These are phyloP conservation scores for Phialemonium atrogriseum DNA, from an alignment of 2,329 filamentous ascomycete genomes.

Conservation along the genomic window DNA sequence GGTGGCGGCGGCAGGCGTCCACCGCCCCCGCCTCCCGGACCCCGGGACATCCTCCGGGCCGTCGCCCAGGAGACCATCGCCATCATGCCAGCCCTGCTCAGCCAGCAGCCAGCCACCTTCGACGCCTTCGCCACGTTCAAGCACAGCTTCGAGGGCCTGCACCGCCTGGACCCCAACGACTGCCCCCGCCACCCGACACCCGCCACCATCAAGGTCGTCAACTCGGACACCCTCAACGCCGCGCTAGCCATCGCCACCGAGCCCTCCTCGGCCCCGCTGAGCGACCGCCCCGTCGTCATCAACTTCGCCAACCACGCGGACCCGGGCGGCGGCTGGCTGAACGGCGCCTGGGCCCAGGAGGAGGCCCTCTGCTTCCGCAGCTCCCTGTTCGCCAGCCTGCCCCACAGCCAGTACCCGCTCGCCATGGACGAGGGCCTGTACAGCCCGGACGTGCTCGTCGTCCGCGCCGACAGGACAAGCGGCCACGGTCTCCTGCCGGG, in stretches of 20 bases:
- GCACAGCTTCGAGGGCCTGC: no score
- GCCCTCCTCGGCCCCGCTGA: no score
- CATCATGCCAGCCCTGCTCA: no score
- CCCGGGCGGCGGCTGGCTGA: slow-evolving; percentile 57
- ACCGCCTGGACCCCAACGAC: slow-evolving; percentile 27
- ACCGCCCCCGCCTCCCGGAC: no score
- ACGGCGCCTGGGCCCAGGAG: slow-evolving; percentile 57
- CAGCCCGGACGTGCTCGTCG: slow-evolving; percentile 50
- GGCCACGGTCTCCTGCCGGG: slow-evolving; percentile 35
- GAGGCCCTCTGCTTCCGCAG: slow-evolving; percentile 60
- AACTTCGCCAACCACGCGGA: slow-evolving; percentile 54
- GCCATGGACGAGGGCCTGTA: slow-evolving; percentile 37
- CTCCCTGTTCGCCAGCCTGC: slow-evolving; percentile 42
- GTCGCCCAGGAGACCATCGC: no score
- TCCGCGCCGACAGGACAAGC: slow-evolving; percentile 39
- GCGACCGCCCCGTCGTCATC: slow-evolving; percentile 35
- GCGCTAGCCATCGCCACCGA: slow-evolving; percentile 31
- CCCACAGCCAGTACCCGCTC: no score
- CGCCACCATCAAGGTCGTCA: slow-evolving; percentile 37
- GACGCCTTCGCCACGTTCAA: no score
- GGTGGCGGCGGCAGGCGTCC: no score
- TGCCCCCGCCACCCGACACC: slow-evolving; percentile 32
- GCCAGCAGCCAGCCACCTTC: no score
- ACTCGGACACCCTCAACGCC: slow-evolving; percentile 49
- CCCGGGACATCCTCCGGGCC: no score